phyloP scores from a whole-genome alignment of 1,284 basidiomycete genomes.

The Ustilago esculenta region DNA sequence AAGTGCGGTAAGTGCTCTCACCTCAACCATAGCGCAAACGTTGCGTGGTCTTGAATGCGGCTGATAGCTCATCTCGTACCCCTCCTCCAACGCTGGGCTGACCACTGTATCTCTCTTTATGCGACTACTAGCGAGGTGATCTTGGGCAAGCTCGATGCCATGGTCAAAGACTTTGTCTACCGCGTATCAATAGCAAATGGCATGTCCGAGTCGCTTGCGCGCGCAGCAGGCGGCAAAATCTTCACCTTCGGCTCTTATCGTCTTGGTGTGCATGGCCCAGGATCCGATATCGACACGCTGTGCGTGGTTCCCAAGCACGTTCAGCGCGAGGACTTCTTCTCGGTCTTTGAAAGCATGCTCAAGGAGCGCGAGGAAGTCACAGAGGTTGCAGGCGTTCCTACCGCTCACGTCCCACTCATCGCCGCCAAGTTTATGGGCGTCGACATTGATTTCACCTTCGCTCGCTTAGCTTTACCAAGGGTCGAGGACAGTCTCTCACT shows the following conservation, averaged over 20 bases:
- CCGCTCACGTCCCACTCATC: conserved; percentile 95
- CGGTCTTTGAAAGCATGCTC: conserved; percentile 88
- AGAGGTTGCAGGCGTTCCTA: conserved; percentile 91
- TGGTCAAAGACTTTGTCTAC: conserved; percentile 94
- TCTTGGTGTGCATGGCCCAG: conserved; percentile 94
- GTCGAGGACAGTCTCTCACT: conserved; percentile 92
- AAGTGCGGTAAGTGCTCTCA: conserved; percentile 78
- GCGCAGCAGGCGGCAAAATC: conserved; percentile 92
- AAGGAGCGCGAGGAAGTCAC: conserved; percentile 84
- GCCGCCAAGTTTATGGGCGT: conserved; percentile 90
- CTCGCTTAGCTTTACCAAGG: conserved; percentile 80
- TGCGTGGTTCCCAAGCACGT: conserved; percentile 97
- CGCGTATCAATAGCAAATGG: conserved; percentile 81
- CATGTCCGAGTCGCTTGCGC: conserved; percentile 85
- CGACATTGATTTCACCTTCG: conserved; percentile 93
- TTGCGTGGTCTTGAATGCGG: no score
- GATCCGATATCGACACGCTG: conserved; percentile 97
- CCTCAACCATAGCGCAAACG: no score
- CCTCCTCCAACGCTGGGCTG: neutral
- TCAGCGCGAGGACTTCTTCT: conserved; percentile 93
- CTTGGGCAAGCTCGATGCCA: conserved; percentile 84
- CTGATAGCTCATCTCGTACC: no score
- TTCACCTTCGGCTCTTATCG: conserved; percentile 90
- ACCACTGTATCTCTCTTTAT: neutral
- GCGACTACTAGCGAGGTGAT: conserved; percentile 80